Percentiles rank a stretch among this genome's conserved stretches.
Evolutionary conservation across 495 filamentous ascomycete genomes (phyloP).

Genomic region (Chaetomidium leptoderma): DNA sequence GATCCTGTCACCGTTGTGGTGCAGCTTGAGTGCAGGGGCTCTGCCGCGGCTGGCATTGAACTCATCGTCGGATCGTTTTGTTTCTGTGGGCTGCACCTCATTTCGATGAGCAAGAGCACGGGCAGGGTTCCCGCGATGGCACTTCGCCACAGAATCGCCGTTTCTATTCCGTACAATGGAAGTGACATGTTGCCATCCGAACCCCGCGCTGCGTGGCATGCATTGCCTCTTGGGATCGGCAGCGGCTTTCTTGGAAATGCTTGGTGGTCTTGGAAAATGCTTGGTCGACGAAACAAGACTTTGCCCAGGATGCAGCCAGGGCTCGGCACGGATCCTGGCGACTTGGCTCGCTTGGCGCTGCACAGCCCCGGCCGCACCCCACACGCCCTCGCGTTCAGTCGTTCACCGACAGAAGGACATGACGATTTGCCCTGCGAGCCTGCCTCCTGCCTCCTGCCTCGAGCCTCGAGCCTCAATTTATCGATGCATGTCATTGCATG

Average conservation of each 20-base stretch:
- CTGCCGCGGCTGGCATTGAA: no score
- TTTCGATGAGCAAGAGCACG: no score
- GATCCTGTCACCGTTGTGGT: no score
- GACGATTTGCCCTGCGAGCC: not conserved
- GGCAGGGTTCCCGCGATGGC: no score
- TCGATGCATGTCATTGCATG: no score
- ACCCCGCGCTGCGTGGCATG: conserved; percentile 3
- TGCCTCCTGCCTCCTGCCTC: no score
- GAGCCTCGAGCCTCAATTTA: no score
- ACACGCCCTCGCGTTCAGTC: no score
- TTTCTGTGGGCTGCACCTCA: no score
- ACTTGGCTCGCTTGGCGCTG: conserved; percentile 5
- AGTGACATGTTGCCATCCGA: not conserved
- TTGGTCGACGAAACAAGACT: conserved; percentile 22
- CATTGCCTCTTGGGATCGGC: not conserved
- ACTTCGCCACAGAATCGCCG: not conserved
- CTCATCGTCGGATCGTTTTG: no score
- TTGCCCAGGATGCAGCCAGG: conserved; percentile 1
- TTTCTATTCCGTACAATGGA: not conserved
- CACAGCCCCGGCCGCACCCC: not conserved
- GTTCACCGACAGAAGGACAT: no score
- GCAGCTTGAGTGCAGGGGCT: no score
- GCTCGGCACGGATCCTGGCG: conserved; percentile 3
- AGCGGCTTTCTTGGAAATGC: conserved; percentile 15
- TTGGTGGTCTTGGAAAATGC: conserved; percentile 11